Evolutionary conservation across 176 grass and related monocot species (phyloP).

Genomic region (Luzula sylvatica): DNA sequence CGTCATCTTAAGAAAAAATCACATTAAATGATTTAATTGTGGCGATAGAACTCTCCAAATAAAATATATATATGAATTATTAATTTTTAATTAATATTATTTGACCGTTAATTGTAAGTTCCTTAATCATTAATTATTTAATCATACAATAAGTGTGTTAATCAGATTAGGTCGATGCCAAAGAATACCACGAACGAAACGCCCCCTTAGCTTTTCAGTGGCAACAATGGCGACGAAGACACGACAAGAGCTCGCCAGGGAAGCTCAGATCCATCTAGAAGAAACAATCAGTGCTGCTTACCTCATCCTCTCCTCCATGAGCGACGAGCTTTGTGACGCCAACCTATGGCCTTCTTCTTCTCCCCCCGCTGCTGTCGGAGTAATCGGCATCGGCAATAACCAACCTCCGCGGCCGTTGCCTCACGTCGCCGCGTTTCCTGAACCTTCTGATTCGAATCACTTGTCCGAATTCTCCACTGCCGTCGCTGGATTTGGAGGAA

Average conservation of each 20-base stretch:
- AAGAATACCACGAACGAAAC: no score
- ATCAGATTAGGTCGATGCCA: no score
- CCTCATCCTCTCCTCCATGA: constrained; percentile 98
- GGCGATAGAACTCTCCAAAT: no score
- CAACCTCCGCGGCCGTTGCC: constrained; percentile 15
- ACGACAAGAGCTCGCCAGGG: constrained; percentile 55
- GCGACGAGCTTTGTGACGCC: constrained; percentile 98
- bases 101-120: no score
- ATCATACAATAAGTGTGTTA: no score
- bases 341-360: constrained; percentile 69
- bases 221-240: constrained; percentile 34
- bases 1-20: no score
- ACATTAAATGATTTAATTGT: no score
- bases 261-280: constrained; percentile 83
- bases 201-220: no score
- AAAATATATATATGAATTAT: no score
- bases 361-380: not conserved
- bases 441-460: constrained; percentile 18
- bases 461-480: constrained; percentile 22
- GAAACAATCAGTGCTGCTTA: constrained; percentile 78
- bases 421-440: constrained; percentile 16
- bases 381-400: not conserved
- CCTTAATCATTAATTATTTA: no score
- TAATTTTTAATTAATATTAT: no score
- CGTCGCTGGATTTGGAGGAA: constrained; percentile 26